These are phyloP conservation scores for Paraphoma chrysanthemicola DNA, from an alignment of 2,329 filamentous ascomycete species.

Conservation along the genomic window DNA sequence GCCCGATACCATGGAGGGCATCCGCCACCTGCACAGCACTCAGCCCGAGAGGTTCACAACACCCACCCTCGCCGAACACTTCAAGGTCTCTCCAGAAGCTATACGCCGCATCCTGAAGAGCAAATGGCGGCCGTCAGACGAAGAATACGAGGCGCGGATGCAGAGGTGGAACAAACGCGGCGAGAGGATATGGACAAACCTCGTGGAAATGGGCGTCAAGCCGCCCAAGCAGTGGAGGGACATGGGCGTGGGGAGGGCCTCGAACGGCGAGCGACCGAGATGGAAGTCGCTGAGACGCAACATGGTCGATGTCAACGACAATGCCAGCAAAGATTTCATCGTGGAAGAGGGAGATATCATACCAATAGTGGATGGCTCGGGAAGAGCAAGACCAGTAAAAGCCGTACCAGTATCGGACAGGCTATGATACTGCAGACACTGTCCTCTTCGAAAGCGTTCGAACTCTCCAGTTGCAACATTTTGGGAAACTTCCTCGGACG, in stretches of 20 bases:
- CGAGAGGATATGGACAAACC: constrained; percentile 56
- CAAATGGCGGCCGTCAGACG: constrained; percentile 71
- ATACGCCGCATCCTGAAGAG: constrained; percentile 85
- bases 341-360: constrained; percentile 35
- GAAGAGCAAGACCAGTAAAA: constrained; percentile 7
- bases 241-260: constrained; percentile 50
- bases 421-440: neutral
- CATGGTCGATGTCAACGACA: constrained; percentile 36
- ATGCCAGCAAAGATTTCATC: constrained; percentile 18
- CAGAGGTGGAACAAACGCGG: constrained; percentile 57
- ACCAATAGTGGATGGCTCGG: constrained; percentile 35
- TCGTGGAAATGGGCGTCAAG: constrained; percentile 60
- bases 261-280: constrained; percentile 33
- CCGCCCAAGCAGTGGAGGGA: constrained; percentile 62
- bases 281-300: constrained; percentile 44
- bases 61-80: constrained; percentile 74
- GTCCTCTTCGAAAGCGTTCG: too few species aligned
- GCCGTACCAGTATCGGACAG: constrained; percentile 13
- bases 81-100: constrained; percentile 85
- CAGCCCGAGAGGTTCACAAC: constrained; percentile 82
- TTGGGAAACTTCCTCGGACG: too few species aligned
- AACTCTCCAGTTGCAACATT: too few species aligned
- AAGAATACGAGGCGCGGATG: constrained; percentile 53
- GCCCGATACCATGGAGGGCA: constrained; percentile 89
- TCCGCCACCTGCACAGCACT: constrained; percentile 79